These are phyloP conservation scores for Paramecium tetraurelia DNA, from an alignment of 73 alveolate species.

Conservation along the genomic window DNA sequence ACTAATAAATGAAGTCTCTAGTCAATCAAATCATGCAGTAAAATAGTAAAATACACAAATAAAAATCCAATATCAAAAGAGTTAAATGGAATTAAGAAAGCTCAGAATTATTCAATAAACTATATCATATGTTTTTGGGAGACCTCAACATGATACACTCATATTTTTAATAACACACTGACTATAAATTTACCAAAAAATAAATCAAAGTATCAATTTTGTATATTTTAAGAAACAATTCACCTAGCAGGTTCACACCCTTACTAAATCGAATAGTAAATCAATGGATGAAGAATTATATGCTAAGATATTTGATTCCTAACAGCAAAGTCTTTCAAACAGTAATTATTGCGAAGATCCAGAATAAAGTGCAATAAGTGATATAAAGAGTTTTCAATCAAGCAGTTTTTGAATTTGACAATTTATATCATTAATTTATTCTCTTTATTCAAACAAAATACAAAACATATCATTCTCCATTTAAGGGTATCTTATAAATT, in stretches of 20 bases:
- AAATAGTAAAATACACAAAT: background rate
- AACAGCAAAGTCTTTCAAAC: background rate
- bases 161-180: background rate
- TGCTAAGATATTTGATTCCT: background rate
- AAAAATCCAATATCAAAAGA: constrained; percentile 19
- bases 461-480: background rate
- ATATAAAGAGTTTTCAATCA: background rate
- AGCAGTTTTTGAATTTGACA: background rate
- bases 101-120: background rate
- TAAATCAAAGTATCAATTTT: background rate
- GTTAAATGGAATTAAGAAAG: constrained; percentile 14
- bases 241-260: background rate
- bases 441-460: background rate
- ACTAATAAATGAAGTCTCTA: background rate
- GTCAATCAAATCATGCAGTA: background rate
- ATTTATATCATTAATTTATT: background rate
- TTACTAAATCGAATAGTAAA: background rate
- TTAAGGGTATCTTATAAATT: background rate
- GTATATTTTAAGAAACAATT: background rate
- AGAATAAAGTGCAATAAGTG: background rate
- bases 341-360: background rate
- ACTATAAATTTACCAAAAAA: background rate
- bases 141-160: background rate
- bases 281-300: constrained; percentile 2
- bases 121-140: background rate